Evolutionary conservation across 768 basidiomycete species (phyloP).

Genomic region (Trametes elegans): DNA sequence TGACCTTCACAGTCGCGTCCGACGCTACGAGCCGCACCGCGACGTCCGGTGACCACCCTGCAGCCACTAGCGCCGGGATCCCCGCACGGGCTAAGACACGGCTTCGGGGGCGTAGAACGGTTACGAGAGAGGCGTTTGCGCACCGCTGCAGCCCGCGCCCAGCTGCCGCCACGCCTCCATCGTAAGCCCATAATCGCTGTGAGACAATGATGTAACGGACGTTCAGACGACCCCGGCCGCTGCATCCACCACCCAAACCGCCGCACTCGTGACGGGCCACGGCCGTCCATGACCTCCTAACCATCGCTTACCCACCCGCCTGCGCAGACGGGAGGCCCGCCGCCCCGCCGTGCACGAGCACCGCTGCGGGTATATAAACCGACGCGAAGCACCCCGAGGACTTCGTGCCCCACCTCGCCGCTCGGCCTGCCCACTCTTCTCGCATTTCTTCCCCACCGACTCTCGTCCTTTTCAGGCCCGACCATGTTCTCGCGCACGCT

Average conservation of each 20-base stretch:
- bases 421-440: neutral
- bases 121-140: no score
- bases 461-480: neutral
- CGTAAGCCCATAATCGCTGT: no score
- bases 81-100: no score
- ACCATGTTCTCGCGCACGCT: neutral
- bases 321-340: neutral
- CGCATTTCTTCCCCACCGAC: neutral
- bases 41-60: no score
- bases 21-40: no score
- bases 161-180: no score
- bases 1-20: no score
- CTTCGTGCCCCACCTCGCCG: neutral
- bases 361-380: neutral
- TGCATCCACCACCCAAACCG: neutral
- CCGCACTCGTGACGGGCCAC: neutral
- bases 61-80: no score
- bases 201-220: neutral
- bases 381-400: no score
- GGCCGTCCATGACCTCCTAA: neutral
- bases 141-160: no score
- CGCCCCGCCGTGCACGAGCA: neutral
- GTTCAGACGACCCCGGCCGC: neutral
- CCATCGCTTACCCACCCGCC: neutral
- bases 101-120: no score